These are phyloP conservation scores for Megacollybia marginata DNA, from an alignment of 768 basidiomycete species.

Conservation along the genomic window DNA sequence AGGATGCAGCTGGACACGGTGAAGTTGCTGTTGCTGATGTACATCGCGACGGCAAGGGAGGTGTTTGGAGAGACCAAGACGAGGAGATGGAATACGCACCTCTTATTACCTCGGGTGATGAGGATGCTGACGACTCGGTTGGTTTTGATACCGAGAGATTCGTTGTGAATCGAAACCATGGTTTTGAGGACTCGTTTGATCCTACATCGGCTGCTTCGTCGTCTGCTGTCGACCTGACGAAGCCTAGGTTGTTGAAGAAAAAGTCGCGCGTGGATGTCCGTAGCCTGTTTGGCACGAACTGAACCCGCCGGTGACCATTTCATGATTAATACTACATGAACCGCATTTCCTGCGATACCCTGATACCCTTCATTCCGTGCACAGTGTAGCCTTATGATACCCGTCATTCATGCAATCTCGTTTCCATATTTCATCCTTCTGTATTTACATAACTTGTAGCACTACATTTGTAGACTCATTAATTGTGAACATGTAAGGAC, in stretches of 20 bases:
- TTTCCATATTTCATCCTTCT: background rate
- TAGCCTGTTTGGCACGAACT: background rate
- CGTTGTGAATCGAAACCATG: background rate
- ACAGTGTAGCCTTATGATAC: no score
- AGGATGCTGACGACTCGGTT: background rate
- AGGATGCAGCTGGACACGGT: background rate
- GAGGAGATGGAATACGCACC: constrained; percentile 38
- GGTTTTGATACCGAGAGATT: background rate
- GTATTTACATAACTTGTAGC: background rate
- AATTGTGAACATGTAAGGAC: no score
- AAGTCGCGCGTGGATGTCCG: background rate
- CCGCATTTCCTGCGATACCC: no score
- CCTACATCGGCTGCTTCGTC: background rate
- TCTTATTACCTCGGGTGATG: constrained; percentile 18
- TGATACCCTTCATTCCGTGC: no score
- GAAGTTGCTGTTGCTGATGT: constrained; percentile 21
- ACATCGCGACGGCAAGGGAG: constrained; percentile 30
- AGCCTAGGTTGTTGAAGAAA: background rate
- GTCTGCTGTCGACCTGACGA: background rate
- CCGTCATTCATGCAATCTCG: no score
- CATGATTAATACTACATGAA: no score
- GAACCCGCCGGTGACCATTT: no score
- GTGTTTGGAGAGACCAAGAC: constrained; percentile 38
- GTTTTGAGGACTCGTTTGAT: constrained; percentile 3
- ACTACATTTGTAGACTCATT: no score